Percentiles rank a stretch among this genome's conserved stretches.
Conservation (phyloP, 129 eudicot species). For the Arctium lappa region DNA sequence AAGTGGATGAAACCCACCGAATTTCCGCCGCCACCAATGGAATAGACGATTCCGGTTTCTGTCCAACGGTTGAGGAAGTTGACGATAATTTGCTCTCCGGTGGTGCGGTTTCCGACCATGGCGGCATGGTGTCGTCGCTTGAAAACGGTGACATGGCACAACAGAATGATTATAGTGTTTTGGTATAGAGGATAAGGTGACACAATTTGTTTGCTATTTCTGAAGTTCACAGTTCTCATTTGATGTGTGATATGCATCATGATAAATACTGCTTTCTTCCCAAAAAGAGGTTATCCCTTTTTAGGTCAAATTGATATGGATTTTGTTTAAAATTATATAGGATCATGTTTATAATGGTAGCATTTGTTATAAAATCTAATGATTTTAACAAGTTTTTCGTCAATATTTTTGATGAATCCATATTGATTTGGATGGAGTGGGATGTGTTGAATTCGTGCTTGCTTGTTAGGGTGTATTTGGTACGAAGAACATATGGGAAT, state of each 20-base stretch:
- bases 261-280: background rate
- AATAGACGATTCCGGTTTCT: constrained; percentile 36
- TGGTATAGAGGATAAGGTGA: constrained; percentile 35
- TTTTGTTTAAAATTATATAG: background rate
- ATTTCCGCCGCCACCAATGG: constrained; percentile 39
- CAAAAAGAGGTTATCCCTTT: background rate
- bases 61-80: constrained; percentile 35
- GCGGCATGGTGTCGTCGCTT: constrained; percentile 34
- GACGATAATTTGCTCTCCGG: constrained; percentile 29
- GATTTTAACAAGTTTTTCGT: background rate
- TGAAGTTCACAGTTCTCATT: background rate
- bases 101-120: constrained; percentile 18
- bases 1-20: constrained; percentile 41
- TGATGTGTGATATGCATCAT: constrained; percentile 12
- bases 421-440: background rate
- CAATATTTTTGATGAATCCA: background rate
- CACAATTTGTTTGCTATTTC: constrained; percentile 18
- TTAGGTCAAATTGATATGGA: background rate
- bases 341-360: background rate
- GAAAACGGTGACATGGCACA: constrained; percentile 46
- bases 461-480: too few species aligned
- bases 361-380: background rate
- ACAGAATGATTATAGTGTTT: constrained; percentile 53
- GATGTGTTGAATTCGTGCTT: too few species aligned
- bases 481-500: too few species aligned